Percentiles rank a stretch among this genome's conserved stretches.
phyloP scores from a whole-genome alignment of 2,329 filamentous ascomycete species.

The Anisogramma anomala region DNA sequence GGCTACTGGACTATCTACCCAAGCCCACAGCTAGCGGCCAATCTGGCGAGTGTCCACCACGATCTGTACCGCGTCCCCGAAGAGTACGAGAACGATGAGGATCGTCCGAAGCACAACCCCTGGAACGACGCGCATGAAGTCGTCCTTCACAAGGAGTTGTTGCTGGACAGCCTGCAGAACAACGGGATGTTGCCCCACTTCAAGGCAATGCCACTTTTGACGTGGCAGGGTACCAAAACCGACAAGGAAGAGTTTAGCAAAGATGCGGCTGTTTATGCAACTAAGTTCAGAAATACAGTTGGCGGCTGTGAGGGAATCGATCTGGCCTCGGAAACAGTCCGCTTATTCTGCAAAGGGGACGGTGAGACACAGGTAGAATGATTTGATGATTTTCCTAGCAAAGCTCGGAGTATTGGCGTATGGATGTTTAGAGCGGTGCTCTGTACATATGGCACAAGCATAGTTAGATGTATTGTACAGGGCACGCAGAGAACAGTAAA shows the following conservation, averaged over 20 bases:
- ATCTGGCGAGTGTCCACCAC: constrained; percentile 62
- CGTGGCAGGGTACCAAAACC: constrained; percentile 48
- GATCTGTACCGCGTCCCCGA: constrained; percentile 66
- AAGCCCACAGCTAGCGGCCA: constrained; percentile 37
- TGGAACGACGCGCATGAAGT: constrained; percentile 19
- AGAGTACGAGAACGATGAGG: constrained; percentile 37
- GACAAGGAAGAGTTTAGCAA: constrained; percentile 29
- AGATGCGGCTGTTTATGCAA: constrained; percentile 40
- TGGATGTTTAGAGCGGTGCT: too few species aligned
- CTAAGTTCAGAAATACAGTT: constrained; percentile 48
- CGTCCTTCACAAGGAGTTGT: constrained; percentile 21
- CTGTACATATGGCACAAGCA: too few species aligned
- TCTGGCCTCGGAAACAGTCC: constrained; percentile 24
- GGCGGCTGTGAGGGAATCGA: constrained; percentile 47
- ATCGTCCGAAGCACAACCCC: constrained; percentile 18
- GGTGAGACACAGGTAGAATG: constrained; percentile 13
- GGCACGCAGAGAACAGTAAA: too few species aligned
- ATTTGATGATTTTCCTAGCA: neutral
- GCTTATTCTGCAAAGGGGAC: constrained; percentile 51
- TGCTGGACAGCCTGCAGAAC: constrained; percentile 38
- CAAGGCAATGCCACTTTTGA: constrained; percentile 44
- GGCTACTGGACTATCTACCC: constrained; percentile 78
- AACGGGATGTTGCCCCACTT: constrained; percentile 33
- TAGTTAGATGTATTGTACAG: too few species aligned
- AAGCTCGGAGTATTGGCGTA: constrained; percentile 2